These are phyloP conservation scores for Daldinia loculata DNA, from an alignment of 495 filamentous ascomycete genomes.

Conservation along the genomic window DNA sequence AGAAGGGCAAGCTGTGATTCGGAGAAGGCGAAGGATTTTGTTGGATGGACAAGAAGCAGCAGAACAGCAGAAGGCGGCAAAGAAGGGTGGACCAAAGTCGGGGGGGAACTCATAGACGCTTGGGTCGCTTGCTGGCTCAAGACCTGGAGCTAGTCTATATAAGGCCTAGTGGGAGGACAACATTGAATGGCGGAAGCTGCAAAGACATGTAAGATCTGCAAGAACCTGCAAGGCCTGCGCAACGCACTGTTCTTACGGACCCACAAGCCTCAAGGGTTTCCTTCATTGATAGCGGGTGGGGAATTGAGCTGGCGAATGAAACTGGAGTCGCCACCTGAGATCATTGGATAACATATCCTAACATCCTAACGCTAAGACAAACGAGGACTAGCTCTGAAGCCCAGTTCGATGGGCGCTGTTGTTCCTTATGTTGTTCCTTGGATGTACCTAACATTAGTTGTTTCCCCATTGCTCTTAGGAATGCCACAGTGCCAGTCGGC, in stretches of 20 bases:
- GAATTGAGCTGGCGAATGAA: conserved; percentile 25
- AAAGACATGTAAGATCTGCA: conserved; percentile 35
- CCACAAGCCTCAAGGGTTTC: conserved; percentile 20
- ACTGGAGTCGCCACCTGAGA: conserved; percentile 36
- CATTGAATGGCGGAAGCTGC: conserved; percentile 30
- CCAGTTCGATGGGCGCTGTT: conserved; percentile 28
- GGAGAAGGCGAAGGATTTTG: conserved; percentile 51
- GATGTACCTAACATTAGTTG: conserved; percentile 3
- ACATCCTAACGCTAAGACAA: conserved; percentile 14
- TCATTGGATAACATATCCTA: conserved; percentile 24
- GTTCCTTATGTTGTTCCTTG: conserved; percentile 1
- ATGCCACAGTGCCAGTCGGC: conserved; percentile 42
- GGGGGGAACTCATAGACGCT: conserved; percentile 39
- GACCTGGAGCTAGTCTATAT: conserved; percentile 16
- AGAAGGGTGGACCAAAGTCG: conserved; percentile 38
- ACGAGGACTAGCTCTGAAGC: conserved; percentile 15
- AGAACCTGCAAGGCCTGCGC: conserved; percentile 20
- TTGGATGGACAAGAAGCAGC: conserved; percentile 45
- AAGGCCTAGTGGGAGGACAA: conserved; percentile 30
- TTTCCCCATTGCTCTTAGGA: conserved; percentile 34
- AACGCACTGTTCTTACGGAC: conserved; percentile 6
- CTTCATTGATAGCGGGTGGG: conserved; percentile 11
- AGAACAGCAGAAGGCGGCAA: conserved; percentile 39
- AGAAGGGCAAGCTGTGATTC: conserved; percentile 44
- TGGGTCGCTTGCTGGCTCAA: conserved; percentile 37